Evolutionary conservation across 139 green algal genomes (phyloP), one percentile per base, ranked within the genome.

Genomic region (Chlorella sp.): DNA sequence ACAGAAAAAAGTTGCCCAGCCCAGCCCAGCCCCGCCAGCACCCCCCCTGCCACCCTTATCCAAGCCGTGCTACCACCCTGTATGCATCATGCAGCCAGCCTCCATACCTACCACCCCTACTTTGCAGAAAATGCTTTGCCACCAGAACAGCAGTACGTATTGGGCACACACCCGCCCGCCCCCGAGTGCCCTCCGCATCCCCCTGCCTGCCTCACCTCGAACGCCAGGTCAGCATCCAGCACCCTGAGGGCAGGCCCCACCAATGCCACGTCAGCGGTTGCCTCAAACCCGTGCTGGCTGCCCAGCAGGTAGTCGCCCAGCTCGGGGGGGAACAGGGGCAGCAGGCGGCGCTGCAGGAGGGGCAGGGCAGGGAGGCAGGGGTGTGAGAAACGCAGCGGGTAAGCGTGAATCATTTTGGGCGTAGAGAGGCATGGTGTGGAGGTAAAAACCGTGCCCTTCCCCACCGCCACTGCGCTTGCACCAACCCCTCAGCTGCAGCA

Each of bases 181-280:
- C 18, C 11, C 64, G 2, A 28, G 64, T 28, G 22, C 64, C 64
- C 22, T 26, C 64, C 22, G 11, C 5, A 26, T 26, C 7, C 64
- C 7, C 64, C 64, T 5, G 64, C 64, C 64, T 28, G 64, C 64
- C 64, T 7, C 61, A 92, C 79, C 87, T 91, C 86, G 69, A 92
- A 95, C 0, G 86, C 92, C 68, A 96, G 90, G 86, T 96, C 94
- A 0, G 89, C 86, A 40, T 96, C 95, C 89, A 97, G 86, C 79
- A 95, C 92, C 39, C 85, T 88, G 16, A 96, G 91, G 66, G 95
- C 81, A 24, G 94, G 91, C 0, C 89, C 91, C 34, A 96, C 89
- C 42, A 96, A 36, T 12, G 88, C 86, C 83, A 93, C 83, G 89
- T 95, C 90, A 89, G 92, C 91, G 89, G 57, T 64, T 34, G 86